A percentile compares a stretch with the other conserved stretches of the same genome.
These are phyloP conservation scores for Fusarium domesticum DNA, from an alignment of 2,329 filamentous ascomycete genomes.

Conservation along the genomic window DNA sequence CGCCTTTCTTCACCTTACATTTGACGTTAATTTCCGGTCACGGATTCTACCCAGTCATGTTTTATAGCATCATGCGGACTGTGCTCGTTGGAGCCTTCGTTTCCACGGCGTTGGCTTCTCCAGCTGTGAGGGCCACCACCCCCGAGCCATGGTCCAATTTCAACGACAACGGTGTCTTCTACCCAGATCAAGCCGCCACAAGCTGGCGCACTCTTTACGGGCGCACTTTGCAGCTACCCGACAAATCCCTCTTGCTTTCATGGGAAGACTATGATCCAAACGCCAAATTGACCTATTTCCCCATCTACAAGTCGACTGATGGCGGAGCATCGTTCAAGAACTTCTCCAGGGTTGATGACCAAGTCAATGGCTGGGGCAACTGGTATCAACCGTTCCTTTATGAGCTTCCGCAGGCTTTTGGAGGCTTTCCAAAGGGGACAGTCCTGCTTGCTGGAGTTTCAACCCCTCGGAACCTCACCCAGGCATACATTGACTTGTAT, in stretches of 20 bases:
- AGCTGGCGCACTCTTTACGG: conserved; percentile 34
- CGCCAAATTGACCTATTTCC: conserved; percentile 51
- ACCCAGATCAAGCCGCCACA: conserved; percentile 25
- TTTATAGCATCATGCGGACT: too few species aligned
- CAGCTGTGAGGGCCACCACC: too few species aligned
- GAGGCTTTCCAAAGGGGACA: conserved; percentile 46
- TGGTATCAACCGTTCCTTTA: conserved; percentile 70
- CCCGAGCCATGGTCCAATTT: neutral
- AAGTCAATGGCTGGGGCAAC: conserved; percentile 60
- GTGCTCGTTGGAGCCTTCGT: too few species aligned
- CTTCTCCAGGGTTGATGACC: conserved; percentile 59
- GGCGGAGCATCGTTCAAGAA: conserved; percentile 57
- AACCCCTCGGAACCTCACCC: neutral
- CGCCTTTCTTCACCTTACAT: too few species aligned
- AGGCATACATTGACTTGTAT: conserved; percentile 16
- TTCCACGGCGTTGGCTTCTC: too few species aligned
- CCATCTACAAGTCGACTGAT: conserved; percentile 50
- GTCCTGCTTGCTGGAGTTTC: conserved; percentile 12
- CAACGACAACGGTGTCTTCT: conserved; percentile 35
- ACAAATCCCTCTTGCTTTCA: conserved; percentile 46
- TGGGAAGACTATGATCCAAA: conserved; percentile 56
- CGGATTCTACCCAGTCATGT: too few species aligned
- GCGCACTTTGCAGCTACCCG: conserved; percentile 41
- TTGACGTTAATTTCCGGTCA: too few species aligned
- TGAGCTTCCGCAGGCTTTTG: conserved; percentile 55